A percentile compares a stretch with the other conserved stretches of the same genome.
Evolutionary conservation across 257 asterid genomes (phyloP).

Genomic region (Salvia hispanica): DNA sequence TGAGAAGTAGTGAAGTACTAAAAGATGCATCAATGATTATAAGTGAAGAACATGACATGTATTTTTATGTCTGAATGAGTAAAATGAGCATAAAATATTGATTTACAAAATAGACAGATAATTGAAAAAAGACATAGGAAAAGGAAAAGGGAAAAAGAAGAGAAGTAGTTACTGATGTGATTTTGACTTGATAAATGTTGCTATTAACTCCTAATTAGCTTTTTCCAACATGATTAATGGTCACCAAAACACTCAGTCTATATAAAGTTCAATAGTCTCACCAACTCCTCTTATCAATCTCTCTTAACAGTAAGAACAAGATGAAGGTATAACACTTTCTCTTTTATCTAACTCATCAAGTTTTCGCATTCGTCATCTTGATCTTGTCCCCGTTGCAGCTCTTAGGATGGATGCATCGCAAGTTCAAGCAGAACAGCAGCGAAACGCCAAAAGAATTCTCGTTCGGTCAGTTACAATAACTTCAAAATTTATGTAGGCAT

Average conservation of each 20-base stretch:
- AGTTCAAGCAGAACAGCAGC: slow-evolving; percentile 71
- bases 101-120: neutral
- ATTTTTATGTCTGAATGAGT: slow-evolving; percentile 14
- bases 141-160: neutral
- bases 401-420: slow-evolving; percentile 98
- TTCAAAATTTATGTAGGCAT: neutral
- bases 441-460: slow-evolving; percentile 70
- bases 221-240: slow-evolving; percentile 19
- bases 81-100: slow-evolving; percentile 17
- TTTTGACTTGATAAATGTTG: slow-evolving; percentile 15
- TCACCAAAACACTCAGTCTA: slow-evolving; percentile 29
- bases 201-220: slow-evolving; percentile 14
- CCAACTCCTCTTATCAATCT: slow-evolving; percentile 36
- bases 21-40: slow-evolving; percentile 11
- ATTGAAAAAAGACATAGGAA: neutral
- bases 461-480: slow-evolving; percentile 50
- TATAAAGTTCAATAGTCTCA: slow-evolving; percentile 38
- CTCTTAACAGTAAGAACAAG: slow-evolving; percentile 30
- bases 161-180: neutral
- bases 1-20: slow-evolving; percentile 21
- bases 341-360: too few species aligned
- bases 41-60: slow-evolving; percentile 28
- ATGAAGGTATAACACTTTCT: slow-evolving; percentile 63
- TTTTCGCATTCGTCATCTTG: slow-evolving; percentile 26
- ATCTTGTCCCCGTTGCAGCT: slow-evolving; percentile 56